phyloP scores from a whole-genome alignment of 495 filamentous ascomycete genomes.

The Oleoguttula mirabilis region DNA sequence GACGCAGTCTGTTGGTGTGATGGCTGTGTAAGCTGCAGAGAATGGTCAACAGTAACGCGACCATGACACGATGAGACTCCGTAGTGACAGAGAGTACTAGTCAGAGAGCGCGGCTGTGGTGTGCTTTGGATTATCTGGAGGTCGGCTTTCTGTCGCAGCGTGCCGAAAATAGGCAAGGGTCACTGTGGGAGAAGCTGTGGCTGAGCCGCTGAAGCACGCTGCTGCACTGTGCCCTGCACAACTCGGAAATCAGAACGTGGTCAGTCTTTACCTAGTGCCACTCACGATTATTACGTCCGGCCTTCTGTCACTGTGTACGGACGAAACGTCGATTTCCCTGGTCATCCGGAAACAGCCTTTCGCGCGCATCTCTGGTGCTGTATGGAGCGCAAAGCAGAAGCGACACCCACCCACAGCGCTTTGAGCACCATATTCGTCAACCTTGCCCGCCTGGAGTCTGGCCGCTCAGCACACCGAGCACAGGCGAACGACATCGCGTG shows the following conservation, averaged over 20 bases:
- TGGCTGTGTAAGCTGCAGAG: constrained; percentile 1
- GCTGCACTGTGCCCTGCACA: neutral
- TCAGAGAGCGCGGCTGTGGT: neutral
- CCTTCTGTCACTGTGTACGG: neutral
- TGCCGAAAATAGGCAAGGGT: neutral
- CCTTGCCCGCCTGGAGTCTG: neutral
- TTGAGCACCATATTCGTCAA: neutral
- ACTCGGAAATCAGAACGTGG: too few species aligned
- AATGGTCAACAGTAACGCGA: neutral
- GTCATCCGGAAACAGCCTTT: too few species aligned
- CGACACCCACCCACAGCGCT: neutral
- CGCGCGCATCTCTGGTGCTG: neutral
- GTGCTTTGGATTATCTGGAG: too few species aligned
- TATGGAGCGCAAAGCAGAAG: neutral
- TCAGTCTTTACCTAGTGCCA: neutral
- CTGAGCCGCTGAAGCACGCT: neutral
- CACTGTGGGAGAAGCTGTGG: neutral
- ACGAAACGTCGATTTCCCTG: too few species aligned
- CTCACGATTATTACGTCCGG: neutral
- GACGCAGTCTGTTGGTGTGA: neutral
- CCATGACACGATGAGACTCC: neutral
- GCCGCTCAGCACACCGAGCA: constrained; percentile 4
- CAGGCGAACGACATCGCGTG: constrained; percentile 6
- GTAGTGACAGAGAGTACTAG: neutral
- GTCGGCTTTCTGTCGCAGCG: neutral